Percentiles rank a stretch among this genome's conserved stretches.
phyloP scores from a whole-genome alignment of 225 moss, liverwort and hornwort genomes.

The Physcomitrellopsis africana region DNA sequence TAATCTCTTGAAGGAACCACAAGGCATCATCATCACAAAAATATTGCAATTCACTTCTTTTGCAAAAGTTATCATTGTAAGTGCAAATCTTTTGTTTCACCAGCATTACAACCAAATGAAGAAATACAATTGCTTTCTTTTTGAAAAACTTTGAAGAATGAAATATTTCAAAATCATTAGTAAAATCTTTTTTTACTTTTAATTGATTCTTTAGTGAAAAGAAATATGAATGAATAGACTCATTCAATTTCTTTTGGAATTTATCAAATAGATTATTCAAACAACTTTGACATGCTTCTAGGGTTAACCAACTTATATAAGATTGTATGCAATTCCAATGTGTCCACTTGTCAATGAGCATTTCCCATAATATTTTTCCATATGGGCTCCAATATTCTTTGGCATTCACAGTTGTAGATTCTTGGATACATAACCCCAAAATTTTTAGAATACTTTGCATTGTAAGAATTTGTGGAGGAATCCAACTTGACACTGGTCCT shows the following conservation, averaged over 20 bases:
- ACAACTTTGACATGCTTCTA: slow-evolving; percentile 71
- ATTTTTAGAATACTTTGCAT: slow-evolving; percentile 66
- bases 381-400: slow-evolving; percentile 42
- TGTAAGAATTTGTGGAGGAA: slow-evolving; percentile 64
- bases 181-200: neutral
- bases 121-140: slow-evolving; percentile 47
- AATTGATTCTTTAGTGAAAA: slow-evolving; percentile 39
- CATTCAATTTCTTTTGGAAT: slow-evolving; percentile 48
- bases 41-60: slow-evolving; percentile 24
- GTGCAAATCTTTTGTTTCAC: slow-evolving; percentile 50
- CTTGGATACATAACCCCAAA: slow-evolving; percentile 60
- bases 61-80: slow-evolving; percentile 9
- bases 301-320: slow-evolving; percentile 59
- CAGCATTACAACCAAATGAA: slow-evolving; percentile 44
- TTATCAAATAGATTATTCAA: slow-evolving; percentile 32
- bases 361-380: slow-evolving; percentile 62
- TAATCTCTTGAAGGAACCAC: slow-evolving; percentile 62
- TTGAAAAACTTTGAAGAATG: slow-evolving; percentile 25
- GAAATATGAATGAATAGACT: slow-evolving; percentile 53
- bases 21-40: slow-evolving; percentile 34
- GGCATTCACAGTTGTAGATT: slow-evolving; percentile 16
- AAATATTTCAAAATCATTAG: neutral
- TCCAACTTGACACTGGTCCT: slow-evolving; percentile 52
- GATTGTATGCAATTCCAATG: slow-evolving; percentile 85
- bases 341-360: slow-evolving; percentile 55